Conservation (phyloP, 257 asterid genomes). For the Solanum chiquidenum region DNA sequence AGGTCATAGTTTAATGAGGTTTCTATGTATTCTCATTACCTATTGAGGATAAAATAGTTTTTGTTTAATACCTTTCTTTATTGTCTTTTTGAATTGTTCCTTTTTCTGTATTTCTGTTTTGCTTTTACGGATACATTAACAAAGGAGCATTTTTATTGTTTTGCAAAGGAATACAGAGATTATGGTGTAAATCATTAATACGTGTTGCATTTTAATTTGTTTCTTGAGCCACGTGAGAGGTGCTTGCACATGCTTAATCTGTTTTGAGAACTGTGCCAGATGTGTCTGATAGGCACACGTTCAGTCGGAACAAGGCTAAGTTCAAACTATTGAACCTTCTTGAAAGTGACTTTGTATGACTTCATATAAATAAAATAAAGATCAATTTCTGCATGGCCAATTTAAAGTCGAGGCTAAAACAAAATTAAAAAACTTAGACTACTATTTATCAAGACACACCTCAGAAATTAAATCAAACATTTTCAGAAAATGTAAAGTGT, state of each 20-base stretch:
- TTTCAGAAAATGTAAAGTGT: not conserved
- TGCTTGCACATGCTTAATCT: not conserved
- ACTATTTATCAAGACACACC: not conserved
- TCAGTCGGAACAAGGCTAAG: not conserved
- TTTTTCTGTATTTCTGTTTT: not conserved
- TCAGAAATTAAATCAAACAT: not conserved
- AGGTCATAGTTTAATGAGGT: not conserved
- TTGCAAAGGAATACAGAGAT: not conserved
- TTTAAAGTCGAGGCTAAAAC: not conserved
- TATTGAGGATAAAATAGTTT: not conserved
- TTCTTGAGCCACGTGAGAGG: not conserved
- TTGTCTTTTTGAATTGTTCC: not conserved
- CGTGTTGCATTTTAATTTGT: not conserved
- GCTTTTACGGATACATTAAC: not conserved
- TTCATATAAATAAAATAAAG: not conserved
- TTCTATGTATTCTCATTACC: not conserved
- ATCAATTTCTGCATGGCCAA: not conserved
- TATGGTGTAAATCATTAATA: not conserved
- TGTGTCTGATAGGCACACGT: not conserved
- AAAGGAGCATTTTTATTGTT: not conserved
- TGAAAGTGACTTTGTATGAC: not conserved
- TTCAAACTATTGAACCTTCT: not conserved
- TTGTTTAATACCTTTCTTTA: not conserved
- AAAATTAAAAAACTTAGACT: not conserved
- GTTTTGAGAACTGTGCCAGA: not conserved